Evolutionary conservation across 306 rosid genomes (phyloP).

Genomic region (Casuarina glauca): DNA sequence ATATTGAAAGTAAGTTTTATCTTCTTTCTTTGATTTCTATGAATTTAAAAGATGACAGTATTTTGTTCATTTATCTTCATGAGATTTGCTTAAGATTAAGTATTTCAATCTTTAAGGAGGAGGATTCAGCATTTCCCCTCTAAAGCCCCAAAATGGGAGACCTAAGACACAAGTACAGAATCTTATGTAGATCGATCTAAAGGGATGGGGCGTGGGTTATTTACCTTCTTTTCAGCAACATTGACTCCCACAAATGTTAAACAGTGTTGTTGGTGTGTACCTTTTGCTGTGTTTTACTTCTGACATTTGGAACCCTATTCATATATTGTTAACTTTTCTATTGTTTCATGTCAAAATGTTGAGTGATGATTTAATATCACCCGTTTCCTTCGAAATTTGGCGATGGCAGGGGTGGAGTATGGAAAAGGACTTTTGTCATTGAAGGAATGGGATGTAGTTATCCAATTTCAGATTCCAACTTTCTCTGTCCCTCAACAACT

Average conservation of each 20-base stretch:
- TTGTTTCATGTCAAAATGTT: background rate
- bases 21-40: constrained; percentile 18
- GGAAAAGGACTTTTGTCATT: background rate
- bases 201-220: constrained; percentile 99
- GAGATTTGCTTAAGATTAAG: background rate
- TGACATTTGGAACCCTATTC: background rate
- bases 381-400: background rate
- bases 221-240: constrained; percentile 90
- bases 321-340: background rate
- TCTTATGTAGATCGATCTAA: constrained; percentile 96
- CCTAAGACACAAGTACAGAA: constrained; percentile 98
- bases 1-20: constrained; percentile 81
- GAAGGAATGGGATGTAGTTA: background rate
- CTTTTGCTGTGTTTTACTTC: constrained; percentile 14
- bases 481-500: background rate
- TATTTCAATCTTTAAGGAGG: constrained; percentile 62
- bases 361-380: background rate
- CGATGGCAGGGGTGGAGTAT: background rate
- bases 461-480: background rate
- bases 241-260: constrained; percentile 93
- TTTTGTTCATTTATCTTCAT: background rate
- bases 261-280: constrained; percentile 91
- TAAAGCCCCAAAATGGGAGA: constrained; percentile 88
- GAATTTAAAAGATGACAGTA: constrained; percentile 23
- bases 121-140: constrained; percentile 87